Evolutionary conservation across 345 rosid species (phyloP).

Genomic region (Eucalyptus pumila): DNA sequence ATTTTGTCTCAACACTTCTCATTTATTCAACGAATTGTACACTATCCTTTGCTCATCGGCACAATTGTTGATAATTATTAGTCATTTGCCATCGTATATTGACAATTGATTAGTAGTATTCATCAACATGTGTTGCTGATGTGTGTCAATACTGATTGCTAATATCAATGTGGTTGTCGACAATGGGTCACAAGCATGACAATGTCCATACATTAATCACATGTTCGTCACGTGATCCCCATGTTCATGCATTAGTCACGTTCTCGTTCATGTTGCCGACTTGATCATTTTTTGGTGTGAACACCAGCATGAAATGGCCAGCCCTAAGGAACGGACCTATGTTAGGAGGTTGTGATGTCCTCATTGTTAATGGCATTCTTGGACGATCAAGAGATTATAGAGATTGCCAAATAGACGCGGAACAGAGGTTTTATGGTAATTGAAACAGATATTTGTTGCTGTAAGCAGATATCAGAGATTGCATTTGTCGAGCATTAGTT

Average conservation of each 20-base stretch:
- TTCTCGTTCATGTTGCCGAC: too few relatives aligned
- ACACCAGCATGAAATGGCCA: too few relatives aligned
- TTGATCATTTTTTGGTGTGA: too few relatives aligned
- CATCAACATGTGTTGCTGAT: not conserved
- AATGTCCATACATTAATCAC: not conserved
- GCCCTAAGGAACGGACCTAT: too few relatives aligned
- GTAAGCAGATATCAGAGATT: not conserved
- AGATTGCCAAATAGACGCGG: not conserved
- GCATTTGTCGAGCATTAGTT: not conserved
- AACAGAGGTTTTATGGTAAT: not conserved
- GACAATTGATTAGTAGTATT: not conserved
- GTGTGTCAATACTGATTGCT: not conserved
- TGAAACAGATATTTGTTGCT: not conserved
- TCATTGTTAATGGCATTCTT: too few relatives aligned
- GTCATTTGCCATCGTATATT: too few relatives aligned
- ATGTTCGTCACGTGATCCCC: too few relatives aligned
- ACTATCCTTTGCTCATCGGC: not conserved
- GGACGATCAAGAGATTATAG: not conserved
- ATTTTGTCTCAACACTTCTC: too few relatives aligned
- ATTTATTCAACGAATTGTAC: not conserved
- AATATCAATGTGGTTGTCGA: too few relatives aligned
- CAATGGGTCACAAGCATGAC: not conserved
- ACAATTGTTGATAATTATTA: not conserved
- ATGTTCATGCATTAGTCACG: too few relatives aligned
- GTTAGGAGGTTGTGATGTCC: too few relatives aligned